A percentile compares a stretch with the other conserved stretches of the same genome.
Conservation (phyloP, 768 basidiomycete species). For the Termitomyces sp. region DNA sequence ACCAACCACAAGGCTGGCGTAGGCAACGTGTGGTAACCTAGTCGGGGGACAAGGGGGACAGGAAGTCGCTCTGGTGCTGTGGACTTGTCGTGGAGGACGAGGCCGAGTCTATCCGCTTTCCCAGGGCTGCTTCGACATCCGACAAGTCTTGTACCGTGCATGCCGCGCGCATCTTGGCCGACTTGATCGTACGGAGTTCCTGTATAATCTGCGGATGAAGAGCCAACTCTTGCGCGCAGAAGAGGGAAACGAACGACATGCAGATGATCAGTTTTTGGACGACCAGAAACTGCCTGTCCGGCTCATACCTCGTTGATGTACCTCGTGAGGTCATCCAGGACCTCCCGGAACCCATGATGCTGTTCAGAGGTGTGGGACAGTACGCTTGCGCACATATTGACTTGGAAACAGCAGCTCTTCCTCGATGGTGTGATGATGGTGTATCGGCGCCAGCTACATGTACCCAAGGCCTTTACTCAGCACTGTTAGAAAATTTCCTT, state of each 20-base stretch:
- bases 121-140: slow-evolving; percentile 15
- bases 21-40: slow-evolving; percentile 25
- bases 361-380: slow-evolving; percentile 22
- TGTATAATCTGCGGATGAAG: neutral
- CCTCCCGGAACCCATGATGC: slow-evolving; percentile 22
- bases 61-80: slow-evolving; percentile 17
- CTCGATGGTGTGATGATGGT: slow-evolving; percentile 26
- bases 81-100: slow-evolving; percentile 18
- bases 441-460: slow-evolving; percentile 17
- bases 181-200: slow-evolving; percentile 23
- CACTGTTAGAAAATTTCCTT: neutral
- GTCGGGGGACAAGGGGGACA: neutral
- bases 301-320: slow-evolving; percentile 53
- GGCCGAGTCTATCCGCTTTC: slow-evolving; percentile 13
- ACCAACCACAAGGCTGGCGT: slow-evolving; percentile 17
- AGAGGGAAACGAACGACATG: neutral
- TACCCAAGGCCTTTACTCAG: neutral
- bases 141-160: slow-evolving; percentile 22
- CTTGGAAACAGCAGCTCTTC: slow-evolving; percentile 24
- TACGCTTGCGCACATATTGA: slow-evolving; percentile 18
- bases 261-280: slow-evolving; percentile 20
- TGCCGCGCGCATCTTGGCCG: slow-evolving; percentile 18
- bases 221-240: neutral
- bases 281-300: slow-evolving; percentile 29
- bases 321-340: slow-evolving; percentile 18